Conservation (phyloP, 768 basidiomycete species). For the Antrodiella citrinella region DNA sequence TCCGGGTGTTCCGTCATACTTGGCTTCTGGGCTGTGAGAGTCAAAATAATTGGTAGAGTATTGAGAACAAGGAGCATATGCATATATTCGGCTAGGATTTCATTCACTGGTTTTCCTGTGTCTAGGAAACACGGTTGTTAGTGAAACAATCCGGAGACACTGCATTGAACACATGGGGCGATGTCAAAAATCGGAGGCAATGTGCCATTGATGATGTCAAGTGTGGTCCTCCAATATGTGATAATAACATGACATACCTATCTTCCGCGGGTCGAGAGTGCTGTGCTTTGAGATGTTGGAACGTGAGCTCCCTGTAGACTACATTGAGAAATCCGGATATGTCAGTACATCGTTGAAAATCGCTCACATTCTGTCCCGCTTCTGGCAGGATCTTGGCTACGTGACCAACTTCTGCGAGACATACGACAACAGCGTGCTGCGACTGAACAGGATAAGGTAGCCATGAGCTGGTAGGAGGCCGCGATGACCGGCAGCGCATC, state of each 20-base stretch:
- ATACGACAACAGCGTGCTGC: conserved; percentile 13
- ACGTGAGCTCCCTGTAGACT: conserved; percentile 22
- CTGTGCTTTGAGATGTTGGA: conserved; percentile 17
- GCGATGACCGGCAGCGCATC: conserved; percentile 9
- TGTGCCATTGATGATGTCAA: conserved; percentile 13
- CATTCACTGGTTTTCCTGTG: conserved; percentile 12
- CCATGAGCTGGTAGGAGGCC: conserved; percentile 10
- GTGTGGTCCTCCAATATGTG: too few relatives aligned
- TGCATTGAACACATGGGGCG: conserved; percentile 24
- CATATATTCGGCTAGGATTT: conserved; percentile 2
- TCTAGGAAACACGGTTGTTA: conserved; percentile 21
- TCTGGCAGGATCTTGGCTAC: conserved; percentile 24
- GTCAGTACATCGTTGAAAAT: background rate
- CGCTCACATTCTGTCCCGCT: conserved; percentile 20
- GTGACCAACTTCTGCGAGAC: conserved; percentile 18
- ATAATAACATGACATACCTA: conserved; percentile 18
- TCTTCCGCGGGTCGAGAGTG: conserved; percentile 17
- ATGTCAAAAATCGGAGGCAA: conserved; percentile 22
- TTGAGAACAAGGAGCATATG: background rate
- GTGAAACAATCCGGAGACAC: conserved; percentile 23
- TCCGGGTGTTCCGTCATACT: conserved; percentile 7
- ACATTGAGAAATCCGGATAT: conserved; percentile 6
- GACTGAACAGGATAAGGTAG: conserved; percentile 8
- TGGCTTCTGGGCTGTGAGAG: conserved; percentile 2
- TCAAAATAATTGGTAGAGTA: background rate